Evolutionary conservation across 23 red algal genomes (phyloP).

Genomic region (Gracilaria domingensis): DNA sequence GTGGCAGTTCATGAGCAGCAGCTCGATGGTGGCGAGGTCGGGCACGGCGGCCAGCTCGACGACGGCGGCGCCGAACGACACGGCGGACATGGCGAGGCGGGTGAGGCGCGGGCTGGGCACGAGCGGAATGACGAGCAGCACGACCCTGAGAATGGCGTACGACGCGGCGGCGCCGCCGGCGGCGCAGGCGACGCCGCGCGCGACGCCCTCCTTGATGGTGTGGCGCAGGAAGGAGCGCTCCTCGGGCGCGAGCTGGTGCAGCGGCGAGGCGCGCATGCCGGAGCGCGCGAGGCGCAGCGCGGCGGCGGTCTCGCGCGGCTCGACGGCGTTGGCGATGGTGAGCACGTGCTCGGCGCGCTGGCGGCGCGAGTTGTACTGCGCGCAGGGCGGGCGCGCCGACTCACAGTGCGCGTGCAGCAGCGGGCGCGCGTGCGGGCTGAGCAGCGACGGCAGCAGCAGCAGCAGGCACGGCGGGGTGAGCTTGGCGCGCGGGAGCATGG

Average conservation of each 20-base stretch:
- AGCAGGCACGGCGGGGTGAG: neutral
- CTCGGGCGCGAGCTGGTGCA: neutral
- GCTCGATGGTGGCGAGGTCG: conserved; percentile 46
- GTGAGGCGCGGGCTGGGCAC: conserved; percentile 14
- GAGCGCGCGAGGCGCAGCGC: conserved; percentile 30
- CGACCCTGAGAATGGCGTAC: conserved; percentile 51
- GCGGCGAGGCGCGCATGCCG: neutral
- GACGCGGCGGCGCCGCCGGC: conserved; percentile 45
- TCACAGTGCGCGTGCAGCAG: neutral
- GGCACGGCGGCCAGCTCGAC: conserved; percentile 47
- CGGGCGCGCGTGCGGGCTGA: neutral
- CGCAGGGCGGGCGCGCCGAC: neutral
- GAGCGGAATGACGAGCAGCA: conserved; percentile 34
- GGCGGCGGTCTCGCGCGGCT: conserved; percentile 45
- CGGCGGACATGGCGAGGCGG: conserved; percentile 22
- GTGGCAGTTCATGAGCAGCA: conserved; percentile 35
- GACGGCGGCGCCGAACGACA: conserved; percentile 42
- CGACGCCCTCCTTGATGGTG: conserved; percentile 35
- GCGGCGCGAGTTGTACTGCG: conserved; percentile 27
- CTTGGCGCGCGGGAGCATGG: too few species aligned
- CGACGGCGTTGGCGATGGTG: conserved; percentile 43
- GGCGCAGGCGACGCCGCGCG: conserved; percentile 50
- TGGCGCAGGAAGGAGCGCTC: conserved; percentile 35
- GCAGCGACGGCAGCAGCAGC: neutral
- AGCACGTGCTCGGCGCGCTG: conserved; percentile 43